Evolutionary conservation across 352 stramenopile species (phyloP).

Genomic region (Pythium dissimile): DNA sequence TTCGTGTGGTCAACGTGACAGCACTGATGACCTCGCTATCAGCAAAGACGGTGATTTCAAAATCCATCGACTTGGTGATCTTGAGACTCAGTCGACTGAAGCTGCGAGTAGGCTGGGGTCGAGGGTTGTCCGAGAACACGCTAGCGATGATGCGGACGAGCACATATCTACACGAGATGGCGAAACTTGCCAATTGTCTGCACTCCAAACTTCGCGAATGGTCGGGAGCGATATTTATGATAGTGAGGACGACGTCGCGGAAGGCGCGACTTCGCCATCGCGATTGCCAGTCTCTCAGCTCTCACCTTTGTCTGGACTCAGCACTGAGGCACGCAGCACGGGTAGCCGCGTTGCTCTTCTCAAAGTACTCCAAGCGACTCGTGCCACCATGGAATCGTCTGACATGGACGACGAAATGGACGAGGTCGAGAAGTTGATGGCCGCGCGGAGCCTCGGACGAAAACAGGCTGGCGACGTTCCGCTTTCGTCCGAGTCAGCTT

Average conservation of each 20-base stretch:
- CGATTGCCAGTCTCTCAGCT: neutral
- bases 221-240: too few relatives aligned
- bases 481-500: neutral
- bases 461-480: neutral
- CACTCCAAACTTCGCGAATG: too few relatives aligned
- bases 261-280: neutral
- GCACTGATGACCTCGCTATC: neutral
- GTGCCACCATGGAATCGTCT: neutral
- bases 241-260: slow-evolving; percentile 3
- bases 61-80: too few relatives aligned
- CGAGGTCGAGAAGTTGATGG: slow-evolving; percentile 29
- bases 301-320: slow-evolving; percentile 1
- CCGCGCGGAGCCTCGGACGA: slow-evolving; percentile 2
- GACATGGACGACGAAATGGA: slow-evolving; percentile 33
- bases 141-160: neutral
- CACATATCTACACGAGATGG: too few relatives aligned
- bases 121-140: too few relatives aligned
- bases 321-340: neutral
- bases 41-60: too few relatives aligned
- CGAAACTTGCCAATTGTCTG: neutral
- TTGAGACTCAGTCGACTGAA: neutral
- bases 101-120: neutral
- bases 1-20: neutral
- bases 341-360: slow-evolving; percentile 11
- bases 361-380: slow-evolving; percentile 19